Evolutionary conservation across 768 basidiomycete species (phyloP).

Genomic region (Xerocomus potaroensis): DNA sequence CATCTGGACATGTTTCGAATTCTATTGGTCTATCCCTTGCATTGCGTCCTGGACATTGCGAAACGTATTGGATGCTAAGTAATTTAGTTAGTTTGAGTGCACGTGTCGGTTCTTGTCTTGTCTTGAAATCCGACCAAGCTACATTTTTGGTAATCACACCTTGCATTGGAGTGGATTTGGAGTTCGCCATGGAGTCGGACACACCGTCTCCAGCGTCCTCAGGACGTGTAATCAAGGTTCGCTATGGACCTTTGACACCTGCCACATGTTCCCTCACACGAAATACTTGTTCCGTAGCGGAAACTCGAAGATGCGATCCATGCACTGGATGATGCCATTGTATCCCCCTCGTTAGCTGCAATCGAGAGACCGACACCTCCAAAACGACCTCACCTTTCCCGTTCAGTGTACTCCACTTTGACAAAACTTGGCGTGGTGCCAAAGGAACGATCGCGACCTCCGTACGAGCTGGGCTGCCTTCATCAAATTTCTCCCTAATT

Average conservation of each 20-base stretch:
- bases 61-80: too few relatives aligned
- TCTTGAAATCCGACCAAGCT: conserved; percentile 5
- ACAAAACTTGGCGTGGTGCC: conserved; percentile 71
- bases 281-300: conserved; percentile 39
- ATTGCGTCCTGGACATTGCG: too few relatives aligned
- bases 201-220: conserved; percentile 15
- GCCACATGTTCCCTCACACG: not conserved
- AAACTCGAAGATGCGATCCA: conserved; percentile 82
- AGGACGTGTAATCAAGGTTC: conserved; percentile 43
- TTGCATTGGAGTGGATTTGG: too few relatives aligned
- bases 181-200: conserved; percentile 13
- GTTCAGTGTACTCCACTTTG: conserved; percentile 71
- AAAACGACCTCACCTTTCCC: conserved; percentile 51
- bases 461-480: conserved; percentile 14
- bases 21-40: too few relatives aligned
- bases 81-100: not conserved
- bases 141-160: too few relatives aligned
- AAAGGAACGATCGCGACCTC: conserved; percentile 39
- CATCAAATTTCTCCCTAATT: not conserved
- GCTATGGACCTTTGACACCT: not conserved
- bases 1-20: too few relatives aligned
- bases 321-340: conserved; percentile 61
- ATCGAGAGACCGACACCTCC: conserved; percentile 37
- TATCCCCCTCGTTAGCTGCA: conserved; percentile 29
- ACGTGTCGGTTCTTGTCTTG: too few relatives aligned